Evolutionary conservation across 345 rosid genomes (phyloP).

Genomic region (Trapa bicornis): DNA sequence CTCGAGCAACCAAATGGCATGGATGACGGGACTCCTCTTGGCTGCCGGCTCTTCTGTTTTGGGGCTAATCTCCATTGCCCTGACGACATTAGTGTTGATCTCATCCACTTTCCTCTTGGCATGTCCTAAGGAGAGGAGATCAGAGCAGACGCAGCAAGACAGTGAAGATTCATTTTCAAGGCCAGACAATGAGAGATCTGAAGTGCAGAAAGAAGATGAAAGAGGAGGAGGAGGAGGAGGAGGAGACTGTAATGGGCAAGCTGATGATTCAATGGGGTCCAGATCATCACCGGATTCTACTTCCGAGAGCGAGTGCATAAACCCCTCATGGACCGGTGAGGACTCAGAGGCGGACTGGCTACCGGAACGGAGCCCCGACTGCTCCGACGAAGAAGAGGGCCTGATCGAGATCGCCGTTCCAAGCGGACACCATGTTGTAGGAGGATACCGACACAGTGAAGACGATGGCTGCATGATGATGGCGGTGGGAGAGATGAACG

Average conservation of each 20-base stretch:
- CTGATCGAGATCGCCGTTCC: conserved; percentile 37
- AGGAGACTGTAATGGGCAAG: neutral
- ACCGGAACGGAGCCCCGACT: conserved; percentile 14
- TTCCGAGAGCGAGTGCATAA: conserved; percentile 18
- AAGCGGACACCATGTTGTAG: conserved; percentile 20
- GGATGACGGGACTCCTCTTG: conserved; percentile 7
- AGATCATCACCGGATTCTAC: conserved; percentile 8
- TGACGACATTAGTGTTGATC: conserved; percentile 13
- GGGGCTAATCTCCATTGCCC: conserved; percentile 12
- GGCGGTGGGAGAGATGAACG: conserved; percentile 23
- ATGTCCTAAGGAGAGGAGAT: conserved; percentile 2
- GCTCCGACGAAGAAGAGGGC: conserved; percentile 29
- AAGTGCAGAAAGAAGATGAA: neutral
- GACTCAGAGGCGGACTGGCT: conserved; percentile 25
- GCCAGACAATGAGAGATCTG: neutral
- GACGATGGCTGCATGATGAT: conserved; percentile 12
- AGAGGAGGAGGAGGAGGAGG: neutral
- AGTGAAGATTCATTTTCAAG: neutral
- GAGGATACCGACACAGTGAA: conserved; percentile 4
- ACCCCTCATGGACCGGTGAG: conserved; percentile 17
- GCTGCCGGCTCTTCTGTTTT: conserved; percentile 12
- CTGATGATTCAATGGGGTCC: neutral
- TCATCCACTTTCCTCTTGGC: conserved; percentile 12
- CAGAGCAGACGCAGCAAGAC: neutral
- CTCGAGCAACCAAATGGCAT: conserved; percentile 12